These are phyloP conservation scores for Cutaneotrichosporon arboriforme DNA, from an alignment of 1,284 basidiomycete species.

Conservation along the genomic window DNA sequence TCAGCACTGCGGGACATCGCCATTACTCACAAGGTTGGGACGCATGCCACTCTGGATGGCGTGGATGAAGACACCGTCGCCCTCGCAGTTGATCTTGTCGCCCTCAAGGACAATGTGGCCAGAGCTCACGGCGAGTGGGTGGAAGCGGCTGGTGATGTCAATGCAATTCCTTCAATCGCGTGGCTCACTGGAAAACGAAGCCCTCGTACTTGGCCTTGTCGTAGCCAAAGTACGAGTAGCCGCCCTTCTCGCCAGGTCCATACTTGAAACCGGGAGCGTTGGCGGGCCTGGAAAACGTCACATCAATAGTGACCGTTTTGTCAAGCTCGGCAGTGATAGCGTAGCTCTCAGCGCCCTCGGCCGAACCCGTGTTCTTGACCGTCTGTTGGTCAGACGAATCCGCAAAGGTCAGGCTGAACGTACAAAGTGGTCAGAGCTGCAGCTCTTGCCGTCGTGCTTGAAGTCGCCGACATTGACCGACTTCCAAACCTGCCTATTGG, in stretches of 20 bases:
- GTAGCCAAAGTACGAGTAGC: slow-evolving; percentile 83
- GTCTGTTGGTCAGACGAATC: slow-evolving; percentile 24
- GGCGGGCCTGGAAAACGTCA: slow-evolving; percentile 66
- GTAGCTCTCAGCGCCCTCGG: slow-evolving; percentile 65
- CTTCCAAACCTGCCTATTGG: slow-evolving; percentile 75
- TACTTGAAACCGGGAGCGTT: slow-evolving; percentile 83
- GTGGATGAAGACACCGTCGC: slow-evolving; percentile 87
- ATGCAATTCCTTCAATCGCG: background rate
- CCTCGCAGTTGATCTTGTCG: slow-evolving; percentile 60
- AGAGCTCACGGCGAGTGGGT: slow-evolving; percentile 64
- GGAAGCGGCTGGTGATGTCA: slow-evolving; percentile 59
- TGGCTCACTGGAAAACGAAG: slow-evolving; percentile 67
- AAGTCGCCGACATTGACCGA: slow-evolving; percentile 85
- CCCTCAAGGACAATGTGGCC: slow-evolving; percentile 73
- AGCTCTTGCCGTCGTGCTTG: slow-evolving; percentile 71
- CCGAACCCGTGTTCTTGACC: slow-evolving; percentile 63
- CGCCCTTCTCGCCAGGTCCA: slow-evolving; percentile 79
- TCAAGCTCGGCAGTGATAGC: slow-evolving; percentile 73
- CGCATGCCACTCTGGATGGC: slow-evolving; percentile 95
- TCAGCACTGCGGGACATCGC: background rate
- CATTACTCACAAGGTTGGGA: slow-evolving; percentile 63
- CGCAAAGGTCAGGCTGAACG: slow-evolving; percentile 11
- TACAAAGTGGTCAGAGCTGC: slow-evolving; percentile 85
- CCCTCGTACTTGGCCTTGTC: slow-evolving; percentile 67
- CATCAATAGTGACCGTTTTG: slow-evolving; percentile 71